Evolutionary conservation across 2,329 filamentous ascomycete species (phyloP), one percentile per base, ranked within the genome.

Genomic region (Phoma sp.): DNA sequence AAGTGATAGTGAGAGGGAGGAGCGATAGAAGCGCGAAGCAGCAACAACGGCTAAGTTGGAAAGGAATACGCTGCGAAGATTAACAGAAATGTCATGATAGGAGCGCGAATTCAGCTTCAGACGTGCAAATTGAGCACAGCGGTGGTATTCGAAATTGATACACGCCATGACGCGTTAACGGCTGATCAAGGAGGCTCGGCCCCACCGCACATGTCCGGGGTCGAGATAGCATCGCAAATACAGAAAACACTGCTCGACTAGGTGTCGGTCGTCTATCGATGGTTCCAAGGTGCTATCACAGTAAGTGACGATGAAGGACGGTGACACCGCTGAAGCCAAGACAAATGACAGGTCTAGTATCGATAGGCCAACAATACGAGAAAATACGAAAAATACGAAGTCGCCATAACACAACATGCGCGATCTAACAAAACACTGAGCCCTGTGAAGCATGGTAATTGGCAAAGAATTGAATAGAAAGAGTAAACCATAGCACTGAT

Each of bases 121-220:
- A 38, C 9, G 9, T 19, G 46, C 46, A 39, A 55, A 55, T 41
- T 46, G 52, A 46, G 41, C 24, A 13, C 31, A 33, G 13, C 37
- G 52, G 43, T 22, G 31, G 47, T 27, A 25, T 35, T 55, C 46
- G 46, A 55, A 43, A 51, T 43, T 55, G 52, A 55, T 29, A 51
- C 52, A 51, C 52, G 52, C 52, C 52, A 55, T 51, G 52, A 55
- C 52, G 52, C 52, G 52, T 55, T 50, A 45, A 51, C 19, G 46
- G 46, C 32, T 41, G 52, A 55, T 55, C 41, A 43, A 45, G 37
- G 46, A 51, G 41, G 41, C 37, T 32, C 37, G 46, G 52, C 36
- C 52, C 52, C 52, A 55, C 52, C 36, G 36, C 46, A 10, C 19
- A 40, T 35, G 36, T 39, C 40, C 46, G 27, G 41, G 41, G 52